A percentile compares a stretch with the other conserved stretches of the same genome.
phyloP scores from a whole-genome alignment of 495 filamentous ascomycete genomes.

The Elaphomyces granulatus region DNA sequence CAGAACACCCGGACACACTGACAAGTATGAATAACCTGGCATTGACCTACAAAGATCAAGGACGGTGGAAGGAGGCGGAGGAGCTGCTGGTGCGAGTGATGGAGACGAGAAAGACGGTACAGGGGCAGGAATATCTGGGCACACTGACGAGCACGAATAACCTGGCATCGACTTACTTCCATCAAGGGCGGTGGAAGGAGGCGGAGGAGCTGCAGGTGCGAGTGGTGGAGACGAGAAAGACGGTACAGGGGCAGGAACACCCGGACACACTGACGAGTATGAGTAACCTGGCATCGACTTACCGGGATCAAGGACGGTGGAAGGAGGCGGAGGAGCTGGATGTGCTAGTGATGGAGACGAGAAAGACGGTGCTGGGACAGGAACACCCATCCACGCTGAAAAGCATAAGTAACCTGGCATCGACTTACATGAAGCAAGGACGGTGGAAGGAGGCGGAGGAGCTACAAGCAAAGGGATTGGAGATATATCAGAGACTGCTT shows the following conservation, averaged over 20 bases:
- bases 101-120: conserved; percentile 5
- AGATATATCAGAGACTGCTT: conserved; percentile 2
- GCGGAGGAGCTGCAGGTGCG: conserved; percentile 15
- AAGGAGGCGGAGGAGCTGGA: too few relatives aligned
- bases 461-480: conserved; percentile 8
- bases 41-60: conserved; percentile 9
- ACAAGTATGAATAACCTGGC: conserved; percentile 10
- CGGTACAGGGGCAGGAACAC: too few relatives aligned
- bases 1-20: conserved; percentile 9
- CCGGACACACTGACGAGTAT: too few relatives aligned
- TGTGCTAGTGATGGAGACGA: too few relatives aligned
- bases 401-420: too few relatives aligned
- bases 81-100: conserved; percentile 8
- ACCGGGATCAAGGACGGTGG: too few relatives aligned
- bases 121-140: conserved; percentile 14
- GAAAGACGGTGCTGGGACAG: too few relatives aligned
- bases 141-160: conserved; percentile 18
- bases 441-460: conserved; percentile 1
- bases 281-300: too few relatives aligned
- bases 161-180: conserved; percentile 14
- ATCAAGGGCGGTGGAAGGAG: conserved; percentile 18
- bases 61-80: conserved; percentile 10
- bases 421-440: too few relatives aligned
- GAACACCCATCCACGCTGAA: too few relatives aligned
- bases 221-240: conserved; percentile 18